Evolutionary conservation across 495 filamentous ascomycete species (phyloP), one percentile per base, ranked within the genome.

Genomic region (Aspergillus indologenus): DNA sequence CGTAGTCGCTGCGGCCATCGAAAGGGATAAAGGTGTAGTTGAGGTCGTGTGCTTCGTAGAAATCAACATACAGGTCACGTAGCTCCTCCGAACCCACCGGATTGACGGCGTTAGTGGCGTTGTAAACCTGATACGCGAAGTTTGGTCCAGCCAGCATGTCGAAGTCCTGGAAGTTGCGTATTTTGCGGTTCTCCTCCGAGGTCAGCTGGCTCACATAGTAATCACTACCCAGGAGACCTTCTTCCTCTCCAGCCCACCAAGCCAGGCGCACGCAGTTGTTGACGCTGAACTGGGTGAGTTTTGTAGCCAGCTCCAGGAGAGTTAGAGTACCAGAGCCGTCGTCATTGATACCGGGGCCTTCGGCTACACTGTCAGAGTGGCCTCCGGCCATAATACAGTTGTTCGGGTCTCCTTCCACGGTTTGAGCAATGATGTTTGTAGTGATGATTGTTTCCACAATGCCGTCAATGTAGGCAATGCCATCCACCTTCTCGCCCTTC

Each of bases 131-230:
- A 63, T 83, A 81, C 19, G 81, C 73, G 64, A 80, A 89, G 73
- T 89, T 89, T 43, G 87, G 87, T 23, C 76, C 81, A 19, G 83
- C 87, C 52, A 89, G 83, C 87, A 89, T 90, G 71, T 90, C 87
- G 62, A 87, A 88, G 72, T 90, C 87, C 68, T 89, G 84, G 67
- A 88, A 88, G 11, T 86, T 78, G 1, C 82, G 73, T 57, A 89
- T 80, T 68, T 84, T 83, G 46, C 69, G 68, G 21, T 81, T 72
- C 56, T 83, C 82, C 45, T 75, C 77, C 5, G 72, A 52, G n/a
- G 75, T 65, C 53, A 80, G 75, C 22, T 67, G 64, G 31, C 77
- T 71, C 46, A 88, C 77, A 65, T 87, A 89, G 65, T 79, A 73
- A 23, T 77, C 73, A 7, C 83, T 81, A 29, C 87, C 87, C 8